Conservation (phyloP, 1,284 basidiomycete genomes). For the Rhodotorula sp. region DNA sequence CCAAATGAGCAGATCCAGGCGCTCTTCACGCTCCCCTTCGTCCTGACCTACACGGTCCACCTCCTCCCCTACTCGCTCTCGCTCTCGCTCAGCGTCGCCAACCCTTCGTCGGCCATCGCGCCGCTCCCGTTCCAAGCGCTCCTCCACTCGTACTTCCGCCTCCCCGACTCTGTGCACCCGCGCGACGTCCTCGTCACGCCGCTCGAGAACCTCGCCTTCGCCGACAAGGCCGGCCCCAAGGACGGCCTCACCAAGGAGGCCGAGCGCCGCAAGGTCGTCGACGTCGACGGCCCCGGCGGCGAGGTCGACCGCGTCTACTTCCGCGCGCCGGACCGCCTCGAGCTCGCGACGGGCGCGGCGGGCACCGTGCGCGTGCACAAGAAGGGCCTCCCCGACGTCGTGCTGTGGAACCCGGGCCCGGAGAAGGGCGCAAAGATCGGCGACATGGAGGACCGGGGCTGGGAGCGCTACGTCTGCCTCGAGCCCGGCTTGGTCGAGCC, state of each 20-base stretch:
- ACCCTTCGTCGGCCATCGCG: constrained; percentile 21
- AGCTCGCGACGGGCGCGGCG: constrained; percentile 19
- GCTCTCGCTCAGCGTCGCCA: constrained; percentile 29
- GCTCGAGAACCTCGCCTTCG: constrained; percentile 41
- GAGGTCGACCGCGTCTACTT: constrained; percentile 47
- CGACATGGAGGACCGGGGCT: constrained; percentile 51
- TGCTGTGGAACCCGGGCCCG: constrained; percentile 52
- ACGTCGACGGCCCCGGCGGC: constrained; percentile 40
- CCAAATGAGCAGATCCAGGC: constrained; percentile 20
- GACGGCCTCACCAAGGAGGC: constrained; percentile 16
- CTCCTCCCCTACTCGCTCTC: constrained; percentile 31
- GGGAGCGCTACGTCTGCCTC: constrained; percentile 51
- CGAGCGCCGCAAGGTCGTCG: constrained; percentile 36
- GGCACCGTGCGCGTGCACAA: constrained; percentile 18
- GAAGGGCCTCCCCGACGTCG: constrained; percentile 7
- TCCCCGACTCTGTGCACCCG: constrained; percentile 44
- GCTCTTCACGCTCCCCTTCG: constrained; percentile 37
- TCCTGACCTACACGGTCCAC: constrained; percentile 46
- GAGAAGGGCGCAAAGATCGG: constrained; percentile 47
- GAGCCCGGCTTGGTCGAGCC: constrained; percentile 46
- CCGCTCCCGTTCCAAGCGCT: constrained; percentile 51
- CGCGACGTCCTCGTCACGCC: constrained; percentile 32
- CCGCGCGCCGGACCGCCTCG: constrained; percentile 37
- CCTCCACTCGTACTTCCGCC: constrained; percentile 50
- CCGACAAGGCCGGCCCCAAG: constrained; percentile 41